A percentile compares a stretch with the other conserved stretches of the same genome.
Evolutionary conservation across 768 basidiomycete genomes (phyloP).

Genomic region (Podaxis rugospora): DNA sequence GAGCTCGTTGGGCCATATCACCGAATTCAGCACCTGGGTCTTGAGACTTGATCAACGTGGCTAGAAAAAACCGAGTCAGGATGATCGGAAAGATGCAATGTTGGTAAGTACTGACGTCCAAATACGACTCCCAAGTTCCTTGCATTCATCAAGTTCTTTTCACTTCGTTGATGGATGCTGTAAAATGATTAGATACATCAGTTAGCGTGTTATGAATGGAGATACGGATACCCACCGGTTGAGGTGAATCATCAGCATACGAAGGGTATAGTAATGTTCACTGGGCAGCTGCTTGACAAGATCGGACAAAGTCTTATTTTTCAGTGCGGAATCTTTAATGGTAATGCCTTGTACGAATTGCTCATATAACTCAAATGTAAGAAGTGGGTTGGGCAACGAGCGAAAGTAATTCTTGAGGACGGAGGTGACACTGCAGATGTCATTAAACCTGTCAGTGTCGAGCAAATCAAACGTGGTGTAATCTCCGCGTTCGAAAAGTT

Average conservation of each 20-base stretch:
- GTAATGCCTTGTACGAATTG: constrained; percentile 78
- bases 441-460: constrained; percentile 90
- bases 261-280: constrained; percentile 85
- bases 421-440: constrained; percentile 94
- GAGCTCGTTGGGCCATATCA: constrained; percentile 96
- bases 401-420: constrained; percentile 97
- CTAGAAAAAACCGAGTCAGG: constrained; percentile 36
- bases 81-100: neutral
- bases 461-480: constrained; percentile 84
- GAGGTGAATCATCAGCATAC: constrained; percentile 81
- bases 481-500: constrained; percentile 91
- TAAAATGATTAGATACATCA: constrained; percentile 20
- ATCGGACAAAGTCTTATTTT: constrained; percentile 57
- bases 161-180: constrained; percentile 60
- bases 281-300: constrained; percentile 75
- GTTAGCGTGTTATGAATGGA: neutral
- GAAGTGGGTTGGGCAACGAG: constrained; percentile 81
- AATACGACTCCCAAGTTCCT: constrained; percentile 97
- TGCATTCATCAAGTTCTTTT: constrained; percentile 88
- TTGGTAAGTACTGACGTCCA: constrained; percentile 69
- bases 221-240: constrained; percentile 58
- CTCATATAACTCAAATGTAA: constrained; percentile 90
- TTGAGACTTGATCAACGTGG: constrained; percentile 89
- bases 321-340: constrained; percentile 57
- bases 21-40: constrained; percentile 88